These are phyloP conservation scores for Chimonanthus salicifolius DNA, from an alignment of 164 flowering plant species.

Conservation along the genomic window DNA sequence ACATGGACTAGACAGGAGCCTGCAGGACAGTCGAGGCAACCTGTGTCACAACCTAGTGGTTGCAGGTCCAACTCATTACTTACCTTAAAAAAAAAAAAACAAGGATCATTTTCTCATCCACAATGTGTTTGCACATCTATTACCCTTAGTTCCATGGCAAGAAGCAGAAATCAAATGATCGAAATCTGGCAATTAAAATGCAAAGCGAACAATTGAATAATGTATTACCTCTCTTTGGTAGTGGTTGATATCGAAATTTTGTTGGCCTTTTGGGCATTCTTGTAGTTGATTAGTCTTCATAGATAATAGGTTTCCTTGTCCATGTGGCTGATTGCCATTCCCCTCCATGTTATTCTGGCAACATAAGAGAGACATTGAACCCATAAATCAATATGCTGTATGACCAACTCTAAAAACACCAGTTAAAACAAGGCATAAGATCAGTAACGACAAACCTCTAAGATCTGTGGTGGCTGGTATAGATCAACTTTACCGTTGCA, in stretches of 20 bases:
- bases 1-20: no score
- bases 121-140: background rate
- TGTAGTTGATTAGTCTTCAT: background rate
- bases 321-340: background rate
- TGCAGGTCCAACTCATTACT: no score
- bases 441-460: conserved; percentile 22
- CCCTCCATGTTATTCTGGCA: conserved; percentile 10
- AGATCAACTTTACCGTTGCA: background rate
- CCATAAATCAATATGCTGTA: background rate
- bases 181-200: background rate
- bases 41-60: background rate
- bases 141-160: background rate
- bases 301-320: conserved; percentile 2
- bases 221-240: conserved; percentile 12
- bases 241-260: conserved; percentile 1
- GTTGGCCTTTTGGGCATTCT: conserved; percentile 4
- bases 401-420: background rate
- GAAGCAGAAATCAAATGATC: background rate
- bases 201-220: background rate
- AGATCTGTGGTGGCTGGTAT: background rate
- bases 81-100: background rate
- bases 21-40: no score
- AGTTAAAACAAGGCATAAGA: background rate
- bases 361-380: background rate
- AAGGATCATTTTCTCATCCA: background rate